A percentile compares a stretch with the other conserved stretches of the same genome.
These are phyloP conservation scores for Mycena indigotica DNA, from an alignment of 768 basidiomycete species.

Conservation along the genomic window DNA sequence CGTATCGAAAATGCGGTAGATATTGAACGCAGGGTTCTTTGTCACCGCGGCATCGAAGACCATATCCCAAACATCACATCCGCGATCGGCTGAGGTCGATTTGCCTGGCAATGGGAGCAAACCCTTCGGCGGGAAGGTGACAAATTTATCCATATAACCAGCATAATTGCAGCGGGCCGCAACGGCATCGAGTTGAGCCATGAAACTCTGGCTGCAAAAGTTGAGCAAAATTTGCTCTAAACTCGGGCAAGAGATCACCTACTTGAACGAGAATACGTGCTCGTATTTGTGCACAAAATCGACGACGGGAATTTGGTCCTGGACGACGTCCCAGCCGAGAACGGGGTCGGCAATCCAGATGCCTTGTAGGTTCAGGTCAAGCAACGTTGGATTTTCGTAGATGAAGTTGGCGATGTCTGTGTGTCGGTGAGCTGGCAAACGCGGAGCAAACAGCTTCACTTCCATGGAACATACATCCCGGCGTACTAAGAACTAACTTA, in stretches of 20 bases:
- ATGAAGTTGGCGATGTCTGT: conserved; percentile 78
- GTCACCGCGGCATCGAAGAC: conserved; percentile 63
- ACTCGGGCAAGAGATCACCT: conserved; percentile 20
- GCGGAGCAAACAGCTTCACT: conserved; percentile 28
- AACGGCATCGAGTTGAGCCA: conserved; percentile 55
- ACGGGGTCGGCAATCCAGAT: conserved; percentile 72
- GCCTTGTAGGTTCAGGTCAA: conserved; percentile 65
- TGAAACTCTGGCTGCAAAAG: conserved; percentile 57
- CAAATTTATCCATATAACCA: conserved; percentile 60
- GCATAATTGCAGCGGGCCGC: conserved; percentile 63
- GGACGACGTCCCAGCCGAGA: conserved; percentile 64
- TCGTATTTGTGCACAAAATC: conserved; percentile 74
- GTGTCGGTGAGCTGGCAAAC: background rate
- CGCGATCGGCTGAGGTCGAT: conserved; percentile 45
- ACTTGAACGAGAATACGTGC: conserved; percentile 76
- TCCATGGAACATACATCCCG: conserved; percentile 61
- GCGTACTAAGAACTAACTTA: conserved; percentile 53
- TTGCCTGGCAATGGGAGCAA: conserved; percentile 67
- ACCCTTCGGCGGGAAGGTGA: conserved; percentile 70
- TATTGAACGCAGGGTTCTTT: conserved; percentile 55
- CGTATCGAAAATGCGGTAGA: conserved; percentile 78
- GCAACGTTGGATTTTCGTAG: conserved; percentile 52
- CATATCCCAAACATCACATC: conserved; percentile 69
- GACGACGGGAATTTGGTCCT: conserved; percentile 71
- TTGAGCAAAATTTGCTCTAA: background rate